Evolutionary conservation across 306 rosid species (phyloP).

Genomic region (Morella rubra): DNA sequence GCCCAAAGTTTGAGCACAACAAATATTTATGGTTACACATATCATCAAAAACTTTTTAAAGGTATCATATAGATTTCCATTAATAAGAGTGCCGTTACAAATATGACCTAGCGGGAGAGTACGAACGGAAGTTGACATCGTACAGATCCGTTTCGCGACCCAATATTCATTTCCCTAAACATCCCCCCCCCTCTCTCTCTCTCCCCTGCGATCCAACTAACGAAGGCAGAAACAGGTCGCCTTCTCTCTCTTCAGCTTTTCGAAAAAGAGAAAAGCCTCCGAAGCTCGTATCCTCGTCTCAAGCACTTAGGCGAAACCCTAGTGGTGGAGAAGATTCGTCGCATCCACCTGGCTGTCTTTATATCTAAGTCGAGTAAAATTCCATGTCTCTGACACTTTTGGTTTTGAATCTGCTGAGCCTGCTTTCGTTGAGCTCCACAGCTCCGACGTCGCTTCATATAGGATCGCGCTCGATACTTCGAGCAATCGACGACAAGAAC

Average conservation of each 20-base stretch:
- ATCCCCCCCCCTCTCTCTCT: too few species aligned
- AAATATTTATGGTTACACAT: too few species aligned
- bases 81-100: neutral
- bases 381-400: slow-evolving; percentile 44
- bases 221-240: neutral
- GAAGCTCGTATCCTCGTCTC: neutral
- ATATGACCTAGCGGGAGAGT: too few species aligned
- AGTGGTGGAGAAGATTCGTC: neutral
- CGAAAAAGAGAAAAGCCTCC: neutral
- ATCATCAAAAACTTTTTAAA: too few species aligned
- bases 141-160: neutral
- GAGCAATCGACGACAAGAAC: slow-evolving; percentile 34
- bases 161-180: neutral
- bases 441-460: slow-evolving; percentile 25
- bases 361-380: slow-evolving; percentile 8
- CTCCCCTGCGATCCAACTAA: neutral
- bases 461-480: slow-evolving; percentile 71
- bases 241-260: neutral
- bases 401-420: slow-evolving; percentile 40
- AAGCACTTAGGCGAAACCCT: slow-evolving; percentile 22
- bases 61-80: too few species aligned
- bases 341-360: neutral
- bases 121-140: neutral
- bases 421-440: slow-evolving; percentile 35
- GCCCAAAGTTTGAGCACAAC: too few species aligned